These are phyloP conservation scores for Pleurotus cornucopiae DNA, from an alignment of 768 basidiomycete species.

Conservation along the genomic window DNA sequence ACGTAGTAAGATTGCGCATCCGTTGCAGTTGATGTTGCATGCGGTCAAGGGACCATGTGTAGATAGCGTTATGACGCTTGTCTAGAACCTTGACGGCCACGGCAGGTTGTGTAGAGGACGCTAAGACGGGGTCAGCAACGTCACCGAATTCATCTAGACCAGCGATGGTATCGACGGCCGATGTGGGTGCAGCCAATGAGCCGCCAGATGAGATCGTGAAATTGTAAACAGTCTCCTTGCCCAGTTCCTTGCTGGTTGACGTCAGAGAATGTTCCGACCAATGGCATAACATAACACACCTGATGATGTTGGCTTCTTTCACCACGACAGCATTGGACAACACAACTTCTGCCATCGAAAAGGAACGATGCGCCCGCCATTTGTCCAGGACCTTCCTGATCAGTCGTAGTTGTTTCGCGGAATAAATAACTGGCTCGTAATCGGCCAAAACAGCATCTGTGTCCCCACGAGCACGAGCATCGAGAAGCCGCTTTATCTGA, in stretches of 20 bases:
- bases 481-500: slow-evolving; percentile 79
- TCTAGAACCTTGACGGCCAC: slow-evolving; percentile 92
- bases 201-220: slow-evolving; percentile 87
- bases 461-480: slow-evolving; percentile 76
- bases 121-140: slow-evolving; percentile 78
- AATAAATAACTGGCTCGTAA: slow-evolving; percentile 81
- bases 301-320: slow-evolving; percentile 94
- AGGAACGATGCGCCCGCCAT: slow-evolving; percentile 82
- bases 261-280: not conserved
- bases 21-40: slow-evolving; percentile 85
- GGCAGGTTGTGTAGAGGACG: slow-evolving; percentile 72
- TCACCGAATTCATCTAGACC: slow-evolving; percentile 92
- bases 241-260: slow-evolving; percentile 68
- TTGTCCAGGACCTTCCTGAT: slow-evolving; percentile 79
- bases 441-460: slow-evolving; percentile 53
- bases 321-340: slow-evolving; percentile 80
- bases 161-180: slow-evolving; percentile 81
- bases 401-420: slow-evolving; percentile 74
- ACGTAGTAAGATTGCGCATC: slow-evolving; percentile 90
- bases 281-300: slow-evolving; percentile 36
- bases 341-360: slow-evolving; percentile 90
- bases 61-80: slow-evolving; percentile 80
- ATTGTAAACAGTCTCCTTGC: slow-evolving; percentile 87
- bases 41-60: slow-evolving; percentile 87
- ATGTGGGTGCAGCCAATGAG: slow-evolving; percentile 71